Percentiles rank a stretch among this genome's conserved stretches.
Evolutionary conservation across 2,329 filamentous ascomycete genomes (phyloP).

Genomic region (Graphiopsis chlorocephala): DNA sequence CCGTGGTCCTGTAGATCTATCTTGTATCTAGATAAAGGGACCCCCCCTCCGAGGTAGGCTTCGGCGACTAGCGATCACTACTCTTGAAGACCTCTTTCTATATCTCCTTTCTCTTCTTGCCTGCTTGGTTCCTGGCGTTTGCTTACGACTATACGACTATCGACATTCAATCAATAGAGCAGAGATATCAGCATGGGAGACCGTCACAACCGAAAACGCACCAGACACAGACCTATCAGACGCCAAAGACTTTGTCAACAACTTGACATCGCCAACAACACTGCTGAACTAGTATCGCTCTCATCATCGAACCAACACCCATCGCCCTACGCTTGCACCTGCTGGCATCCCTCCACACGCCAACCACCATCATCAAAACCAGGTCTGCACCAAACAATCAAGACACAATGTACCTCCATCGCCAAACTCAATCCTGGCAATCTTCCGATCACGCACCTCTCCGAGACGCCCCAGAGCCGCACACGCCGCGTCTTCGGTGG

Average conservation of each 20-base stretch:
- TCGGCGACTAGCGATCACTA: background rate
- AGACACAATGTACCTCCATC: background rate
- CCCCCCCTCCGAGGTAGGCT: constrained; percentile 11
- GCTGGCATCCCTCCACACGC: constrained; percentile 4
- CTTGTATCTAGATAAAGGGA: constrained; percentile 12
- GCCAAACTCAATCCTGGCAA: background rate
- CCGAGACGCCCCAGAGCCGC: background rate
- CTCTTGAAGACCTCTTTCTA: background rate
- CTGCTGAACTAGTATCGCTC: background rate
- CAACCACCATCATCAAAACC: background rate
- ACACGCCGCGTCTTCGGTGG: constrained; percentile 43
- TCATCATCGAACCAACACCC: background rate
- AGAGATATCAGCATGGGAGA: constrained; percentile 9
- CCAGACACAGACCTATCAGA: constrained; percentile 11
- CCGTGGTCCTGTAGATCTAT: background rate
- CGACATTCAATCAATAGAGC: background rate
- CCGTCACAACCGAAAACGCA: constrained; percentile 14
- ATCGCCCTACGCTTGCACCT: background rate
- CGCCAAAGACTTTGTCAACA: constrained; percentile 1
- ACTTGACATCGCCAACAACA: background rate
- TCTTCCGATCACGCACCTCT: background rate
- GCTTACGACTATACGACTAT: background rate
- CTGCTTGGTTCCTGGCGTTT: background rate
- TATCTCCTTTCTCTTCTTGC: background rate
- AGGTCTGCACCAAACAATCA: background rate